phyloP scores from a whole-genome alignment of 805 yeast species.

The Diddensiella caesifluorescens region DNA sequence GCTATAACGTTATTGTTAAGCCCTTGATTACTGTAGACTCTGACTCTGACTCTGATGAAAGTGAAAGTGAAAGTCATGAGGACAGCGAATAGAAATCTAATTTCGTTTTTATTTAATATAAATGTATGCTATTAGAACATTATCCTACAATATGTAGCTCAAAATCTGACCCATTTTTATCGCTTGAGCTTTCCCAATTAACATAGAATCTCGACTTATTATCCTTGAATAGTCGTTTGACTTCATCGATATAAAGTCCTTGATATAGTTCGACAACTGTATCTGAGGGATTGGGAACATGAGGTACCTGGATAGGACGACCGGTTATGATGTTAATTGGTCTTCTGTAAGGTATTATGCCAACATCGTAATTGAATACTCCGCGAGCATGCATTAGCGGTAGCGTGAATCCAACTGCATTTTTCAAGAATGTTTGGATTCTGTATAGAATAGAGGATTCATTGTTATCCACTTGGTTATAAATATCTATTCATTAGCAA shows the following conservation, averaged over 20 bases:
- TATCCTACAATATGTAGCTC: conserved; percentile 18
- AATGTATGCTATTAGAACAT: neutral
- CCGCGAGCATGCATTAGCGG: conserved; percentile 94
- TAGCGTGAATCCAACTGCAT: conserved; percentile 69
- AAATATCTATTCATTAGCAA: conserved; percentile 34
- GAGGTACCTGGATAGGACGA: conserved; percentile 36
- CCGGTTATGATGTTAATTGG: conserved; percentile 67
- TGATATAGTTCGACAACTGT: conserved; percentile 68
- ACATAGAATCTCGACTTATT: conserved; percentile 14
- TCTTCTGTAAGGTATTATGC: conserved; percentile 78
- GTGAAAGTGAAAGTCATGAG: conserved; percentile 26
- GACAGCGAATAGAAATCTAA: neutral
- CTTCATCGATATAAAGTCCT: conserved; percentile 46
- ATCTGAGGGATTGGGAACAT: conserved; percentile 39
- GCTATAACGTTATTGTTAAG: conserved; percentile 58
- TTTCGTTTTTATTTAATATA: neutral
- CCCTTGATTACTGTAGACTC: conserved; percentile 39
- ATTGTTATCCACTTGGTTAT: conserved; percentile 44
- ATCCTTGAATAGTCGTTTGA: conserved; percentile 15
- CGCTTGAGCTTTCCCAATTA: conserved; percentile 5
- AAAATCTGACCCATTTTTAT: neutral
- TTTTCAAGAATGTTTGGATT: conserved; percentile 70
- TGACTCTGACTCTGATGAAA: conserved; percentile 22
- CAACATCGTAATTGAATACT: conserved; percentile 85
- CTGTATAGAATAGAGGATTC: conserved; percentile 44